phyloP scores from a whole-genome alignment of 768 basidiomycete genomes.

The Rhodotorula kratochvilovae region DNA sequence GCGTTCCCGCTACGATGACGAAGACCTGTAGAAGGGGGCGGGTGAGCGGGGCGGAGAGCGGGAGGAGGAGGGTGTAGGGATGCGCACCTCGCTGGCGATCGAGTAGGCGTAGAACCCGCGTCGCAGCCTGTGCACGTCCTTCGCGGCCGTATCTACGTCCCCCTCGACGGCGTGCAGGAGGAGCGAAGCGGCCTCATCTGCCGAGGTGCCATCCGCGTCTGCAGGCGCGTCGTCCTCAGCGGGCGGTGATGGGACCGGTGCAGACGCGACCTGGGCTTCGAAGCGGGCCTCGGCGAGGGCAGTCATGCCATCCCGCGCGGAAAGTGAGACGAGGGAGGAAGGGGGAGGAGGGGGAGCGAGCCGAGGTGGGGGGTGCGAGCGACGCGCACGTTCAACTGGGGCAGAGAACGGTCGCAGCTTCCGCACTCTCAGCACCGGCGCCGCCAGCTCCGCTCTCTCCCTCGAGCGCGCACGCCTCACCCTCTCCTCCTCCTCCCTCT shows the following conservation, averaged over 20 bases:
- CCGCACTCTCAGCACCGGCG: too few relatives aligned
- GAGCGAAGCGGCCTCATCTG: background rate
- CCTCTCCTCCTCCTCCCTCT: background rate
- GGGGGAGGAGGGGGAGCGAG: background rate
- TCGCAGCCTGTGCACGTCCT: background rate
- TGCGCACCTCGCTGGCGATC: constrained; percentile 5
- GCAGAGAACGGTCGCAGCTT: background rate
- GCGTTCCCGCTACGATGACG: constrained; percentile 2
- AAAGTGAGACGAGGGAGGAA: background rate
- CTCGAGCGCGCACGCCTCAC: background rate
- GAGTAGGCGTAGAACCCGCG: constrained; percentile 2
- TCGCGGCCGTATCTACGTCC: too few relatives aligned
- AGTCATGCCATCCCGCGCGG: background rate
- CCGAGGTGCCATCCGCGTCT: background rate
- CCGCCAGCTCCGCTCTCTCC: too few relatives aligned
- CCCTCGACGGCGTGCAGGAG: background rate
- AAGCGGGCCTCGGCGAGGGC: background rate
- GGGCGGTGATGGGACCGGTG: background rate
- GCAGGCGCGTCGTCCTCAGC: background rate
- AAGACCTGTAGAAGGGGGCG: constrained; percentile 5
- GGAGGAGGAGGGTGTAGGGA: too few relatives aligned
- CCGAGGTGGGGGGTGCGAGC: background rate
- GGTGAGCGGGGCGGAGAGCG: background rate
- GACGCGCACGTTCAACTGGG: background rate
- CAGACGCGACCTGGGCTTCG: background rate